phyloP scores from a whole-genome alignment of 805 yeast genomes.

The Pichia scutulata region DNA sequence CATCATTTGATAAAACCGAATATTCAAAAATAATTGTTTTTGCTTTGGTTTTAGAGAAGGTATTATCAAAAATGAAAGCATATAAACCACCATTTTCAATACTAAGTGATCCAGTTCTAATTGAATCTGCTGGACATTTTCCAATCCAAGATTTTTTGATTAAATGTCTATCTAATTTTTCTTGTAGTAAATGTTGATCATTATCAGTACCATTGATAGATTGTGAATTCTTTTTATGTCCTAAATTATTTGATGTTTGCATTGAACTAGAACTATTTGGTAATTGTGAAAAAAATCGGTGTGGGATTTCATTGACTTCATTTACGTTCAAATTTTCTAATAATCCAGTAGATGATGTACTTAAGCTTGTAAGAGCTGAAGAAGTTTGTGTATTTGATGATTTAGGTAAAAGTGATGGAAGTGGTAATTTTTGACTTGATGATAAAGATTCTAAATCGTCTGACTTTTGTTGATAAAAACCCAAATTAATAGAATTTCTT shows the following conservation, averaged over 20 bases:
- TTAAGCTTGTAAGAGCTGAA: background rate
- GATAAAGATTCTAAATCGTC: conserved; percentile 5
- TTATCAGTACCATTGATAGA: conserved; percentile 2
- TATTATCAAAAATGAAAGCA: conserved; percentile 89
- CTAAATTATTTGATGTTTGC: background rate
- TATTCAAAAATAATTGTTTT: conserved; percentile 69
- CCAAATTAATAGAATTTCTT: conserved; percentile 46
- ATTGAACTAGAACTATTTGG: background rate
- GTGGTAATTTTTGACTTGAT: background rate
- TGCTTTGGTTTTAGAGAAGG: conserved; percentile 76
- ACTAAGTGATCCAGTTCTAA: conserved; percentile 53
- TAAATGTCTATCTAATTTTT: conserved; percentile 48
- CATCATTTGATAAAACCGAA: background rate
- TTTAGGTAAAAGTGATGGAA: conserved; percentile 7
- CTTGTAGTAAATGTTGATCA: conserved; percentile 32
- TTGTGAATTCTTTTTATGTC: background rate
- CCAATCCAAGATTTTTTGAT: conserved; percentile 48
- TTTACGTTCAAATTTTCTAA: conserved; percentile 20
- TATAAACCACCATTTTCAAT: conserved; percentile 59
- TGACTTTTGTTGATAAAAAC: conserved; percentile 25
- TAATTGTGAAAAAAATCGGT: conserved; percentile 18
- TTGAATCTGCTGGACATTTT: conserved; percentile 50
- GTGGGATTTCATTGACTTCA: conserved; percentile 26
- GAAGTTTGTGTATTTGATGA: conserved; percentile 6
- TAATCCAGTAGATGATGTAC: conserved; percentile 3